These are phyloP conservation scores for Catharanthus roseus DNA, from an alignment of 257 asterid species.

Conservation along the genomic window DNA sequence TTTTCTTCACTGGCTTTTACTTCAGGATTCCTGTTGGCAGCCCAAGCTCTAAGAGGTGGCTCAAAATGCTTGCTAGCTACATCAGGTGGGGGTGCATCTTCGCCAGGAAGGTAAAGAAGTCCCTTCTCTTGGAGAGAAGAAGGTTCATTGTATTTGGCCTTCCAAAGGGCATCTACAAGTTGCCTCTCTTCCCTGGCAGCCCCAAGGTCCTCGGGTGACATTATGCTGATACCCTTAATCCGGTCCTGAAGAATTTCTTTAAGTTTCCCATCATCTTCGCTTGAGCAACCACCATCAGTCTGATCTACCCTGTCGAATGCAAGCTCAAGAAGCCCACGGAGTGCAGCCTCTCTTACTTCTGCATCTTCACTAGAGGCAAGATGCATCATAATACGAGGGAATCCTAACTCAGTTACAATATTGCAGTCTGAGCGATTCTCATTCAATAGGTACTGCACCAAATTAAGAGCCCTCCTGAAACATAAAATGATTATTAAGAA, in stretches of 20 bases:
- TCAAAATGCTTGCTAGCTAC: conserved; percentile 74
- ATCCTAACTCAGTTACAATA: conserved; percentile 54
- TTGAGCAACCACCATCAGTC: conserved; percentile 8
- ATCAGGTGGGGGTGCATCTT: conserved; percentile 80
- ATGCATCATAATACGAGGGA: conserved; percentile 60
- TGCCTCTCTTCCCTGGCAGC: conserved; percentile 78
- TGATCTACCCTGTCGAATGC: conserved; percentile 35
- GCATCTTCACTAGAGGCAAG: conserved; percentile 70
- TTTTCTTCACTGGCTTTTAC: conserved; percentile 29
- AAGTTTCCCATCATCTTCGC: conserved; percentile 52
- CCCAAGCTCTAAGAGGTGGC: conserved; percentile 79
- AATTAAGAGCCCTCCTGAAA: conserved; percentile 84
- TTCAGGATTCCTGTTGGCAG: conserved; percentile 46
- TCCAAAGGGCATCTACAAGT: conserved; percentile 85
- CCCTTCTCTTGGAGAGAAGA: conserved; percentile 75
- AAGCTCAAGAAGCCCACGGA: conserved; percentile 65
- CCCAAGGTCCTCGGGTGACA: conserved; percentile 72
- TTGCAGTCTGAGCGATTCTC: conserved; percentile 58
- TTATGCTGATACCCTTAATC: conserved; percentile 45
- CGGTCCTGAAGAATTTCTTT: conserved; percentile 64
- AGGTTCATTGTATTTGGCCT: conserved; percentile 48
- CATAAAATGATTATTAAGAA: background rate
- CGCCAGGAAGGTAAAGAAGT: conserved; percentile 66
- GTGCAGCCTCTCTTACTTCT: conserved; percentile 82
- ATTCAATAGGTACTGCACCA: conserved; percentile 51